Base-by-base conservation (phyloP, 75 land plant genomes). In the Cunninghamia lanceolata region DNA sequence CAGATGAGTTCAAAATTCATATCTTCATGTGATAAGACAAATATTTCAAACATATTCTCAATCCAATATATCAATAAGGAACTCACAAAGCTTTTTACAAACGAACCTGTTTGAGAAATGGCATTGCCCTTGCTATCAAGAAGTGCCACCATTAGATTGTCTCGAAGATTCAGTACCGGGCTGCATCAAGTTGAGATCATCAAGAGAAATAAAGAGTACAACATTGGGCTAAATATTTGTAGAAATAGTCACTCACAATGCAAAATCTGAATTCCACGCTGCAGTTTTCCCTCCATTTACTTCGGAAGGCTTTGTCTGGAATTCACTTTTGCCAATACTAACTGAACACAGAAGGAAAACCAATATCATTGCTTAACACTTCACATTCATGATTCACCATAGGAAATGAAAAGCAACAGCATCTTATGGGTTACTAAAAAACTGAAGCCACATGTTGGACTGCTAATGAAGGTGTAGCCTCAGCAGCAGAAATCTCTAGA, bases 101-200 rank as follows among this genome's bases (percentile, higher is more conserved):
- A 78, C 42, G 15, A 52, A 95, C 95, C 94, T 87, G 85, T 84
- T 80, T 86, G 85, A 34, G 94, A 86, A 78, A 93, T 93, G 73
- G 84, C 86, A 50, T 92, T 91, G 43, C 91, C 94, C 32, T 92
- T 88, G 47, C 78, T 88, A 84, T 93, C 93, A 66, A 82, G 85
- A 59, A 95, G 83, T 30, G 87, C 25, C 14, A 95, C 86, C 42
- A 87, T 88, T 79, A 93, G 84, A 83, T 91, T 89, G n/a, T 95
- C 95, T 11, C 93, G 89, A 36, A 66, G 70, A 66, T 66, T 66
- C 30, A 66, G 70, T 66, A 66, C 30, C 0, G 70, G 70, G 70
- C 70, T 66, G 30, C 70, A 66, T n/a, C 70, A 66, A 66, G 25
- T 66, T 66, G 70, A 66, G 30, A 25, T 66, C 8, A 28, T 66